Evolutionary conservation across 345 rosid genomes (phyloP), one percentile per base, ranked within the genome.

Genomic region (Dipteronia sinensis): DNA sequence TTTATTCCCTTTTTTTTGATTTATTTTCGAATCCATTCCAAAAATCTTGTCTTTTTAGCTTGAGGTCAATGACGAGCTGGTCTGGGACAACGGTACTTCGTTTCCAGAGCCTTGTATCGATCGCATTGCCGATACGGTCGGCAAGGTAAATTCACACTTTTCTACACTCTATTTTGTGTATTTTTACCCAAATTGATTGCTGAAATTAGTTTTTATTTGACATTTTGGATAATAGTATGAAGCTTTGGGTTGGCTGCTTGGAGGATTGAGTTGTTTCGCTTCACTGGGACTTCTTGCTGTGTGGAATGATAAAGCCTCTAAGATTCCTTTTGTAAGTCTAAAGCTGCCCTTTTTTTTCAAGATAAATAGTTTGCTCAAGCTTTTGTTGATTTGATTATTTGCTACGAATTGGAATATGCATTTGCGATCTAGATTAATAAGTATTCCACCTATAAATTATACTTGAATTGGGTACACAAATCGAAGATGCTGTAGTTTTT

Each of bases 41-140:
- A 58, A 58, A 58, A 58, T 1, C 7, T 71, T 51, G 0, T 22
- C 61, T 65, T 38, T 76, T 75, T 83, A 96, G 99, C 82, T 96
- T 65, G 79, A 89, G n/a, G 93, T 88, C 27, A 96, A 94, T 29
- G 99, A 94, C 38, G 99, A 96, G 89, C 90, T 96, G 73, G 75
- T 76, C 69, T 94, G 98, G 99, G 99, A 96, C 86, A 96, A 94
- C 77, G 99, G 99, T 49, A 91, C 98, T 55, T 65, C 94, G 19
- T 87, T 84, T 77, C 99, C 99, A 29, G 98, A 96, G 72, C 99
- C 99, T 46, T 92, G 98, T 67, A 85, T 96, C 16, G 99, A 96
- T 89, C 97, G 99, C 47, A 96, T 96, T 68, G 99, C 99, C 56
- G 98, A 96, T 75, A 96, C 98, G 2, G 92, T 96, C 63, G 99